Conservation (phyloP, 306 rosid genomes). For the Citrullus mucosospermus region DNA sequence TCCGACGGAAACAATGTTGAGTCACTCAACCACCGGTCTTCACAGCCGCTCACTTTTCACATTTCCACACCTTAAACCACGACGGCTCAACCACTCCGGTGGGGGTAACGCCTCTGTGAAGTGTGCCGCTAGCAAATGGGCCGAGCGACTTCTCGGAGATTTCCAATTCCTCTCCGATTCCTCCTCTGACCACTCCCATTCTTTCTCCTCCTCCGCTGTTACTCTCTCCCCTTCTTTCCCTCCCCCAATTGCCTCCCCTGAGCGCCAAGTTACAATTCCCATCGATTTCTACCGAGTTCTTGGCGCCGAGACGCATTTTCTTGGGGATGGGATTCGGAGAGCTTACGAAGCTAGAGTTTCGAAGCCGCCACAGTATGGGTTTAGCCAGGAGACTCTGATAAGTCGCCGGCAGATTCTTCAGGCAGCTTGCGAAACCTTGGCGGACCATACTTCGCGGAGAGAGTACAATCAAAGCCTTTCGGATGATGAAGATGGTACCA, state of each 20-base stretch:
- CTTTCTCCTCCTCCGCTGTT: conserved; percentile 23
- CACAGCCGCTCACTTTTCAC: conserved; percentile 17
- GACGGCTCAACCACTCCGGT: conserved; percentile 16
- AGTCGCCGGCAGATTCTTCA: conserved; percentile 84
- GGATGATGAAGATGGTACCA: conserved; percentile 47
- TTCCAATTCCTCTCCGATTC: conserved; percentile 76
- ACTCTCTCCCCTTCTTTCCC: conserved; percentile 35
- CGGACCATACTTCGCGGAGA: conserved; percentile 43
- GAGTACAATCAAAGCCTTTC: conserved; percentile 69
- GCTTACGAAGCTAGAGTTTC: conserved; percentile 80
- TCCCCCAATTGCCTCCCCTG: conserved; percentile 30
- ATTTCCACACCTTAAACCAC: conserved; percentile 8
- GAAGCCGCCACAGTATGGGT: conserved; percentile 77
- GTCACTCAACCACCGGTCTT: conserved; percentile 34
- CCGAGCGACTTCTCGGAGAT: conserved; percentile 83
- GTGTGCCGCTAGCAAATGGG: conserved; percentile 82
- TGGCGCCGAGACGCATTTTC: conserved; percentile 80
- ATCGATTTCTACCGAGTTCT: conserved; percentile 65
- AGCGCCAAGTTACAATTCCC: conserved; percentile 61
- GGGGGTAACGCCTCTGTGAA: conserved; percentile 10
- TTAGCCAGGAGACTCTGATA: conserved; percentile 63
- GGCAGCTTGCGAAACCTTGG: conserved; percentile 91
- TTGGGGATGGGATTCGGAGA: conserved; percentile 75
- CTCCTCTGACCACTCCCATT: conserved; percentile 23
- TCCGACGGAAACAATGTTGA: conserved; percentile 38